phyloP scores from a whole-genome alignment of 257 asterid genomes.

The Ilex asprella region DNA sequence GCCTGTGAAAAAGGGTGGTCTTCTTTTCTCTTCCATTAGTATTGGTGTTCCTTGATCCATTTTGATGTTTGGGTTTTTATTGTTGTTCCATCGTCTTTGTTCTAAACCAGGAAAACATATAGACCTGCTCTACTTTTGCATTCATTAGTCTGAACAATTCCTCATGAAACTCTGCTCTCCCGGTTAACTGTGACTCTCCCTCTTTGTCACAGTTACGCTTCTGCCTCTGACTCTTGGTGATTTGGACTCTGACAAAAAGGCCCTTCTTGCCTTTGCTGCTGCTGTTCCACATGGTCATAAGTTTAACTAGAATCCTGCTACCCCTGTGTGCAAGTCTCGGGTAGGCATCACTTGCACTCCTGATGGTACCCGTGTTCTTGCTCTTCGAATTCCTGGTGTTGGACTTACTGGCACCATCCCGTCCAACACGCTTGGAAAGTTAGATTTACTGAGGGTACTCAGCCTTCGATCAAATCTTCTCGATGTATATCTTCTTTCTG shows the following conservation, averaged over 20 bases:
- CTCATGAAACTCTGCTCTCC: slow-evolving; percentile 29
- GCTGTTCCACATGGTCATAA: background rate
- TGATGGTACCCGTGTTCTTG: background rate
- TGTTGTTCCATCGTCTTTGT: slow-evolving; percentile 3
- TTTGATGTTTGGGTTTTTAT: no score
- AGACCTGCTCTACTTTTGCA: slow-evolving; percentile 7
- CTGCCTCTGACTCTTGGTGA: slow-evolving; percentile 48
- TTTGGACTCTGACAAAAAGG: slow-evolving; percentile 50
- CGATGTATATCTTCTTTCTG: background rate
- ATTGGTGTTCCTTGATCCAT: no score
- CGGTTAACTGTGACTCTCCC: slow-evolving; percentile 22
- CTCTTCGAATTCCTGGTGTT: background rate
- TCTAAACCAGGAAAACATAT: slow-evolving; percentile 37
- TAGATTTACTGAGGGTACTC: background rate
- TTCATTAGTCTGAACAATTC: slow-evolving; percentile 16
- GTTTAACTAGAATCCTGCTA: background rate
- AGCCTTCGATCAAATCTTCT: background rate
- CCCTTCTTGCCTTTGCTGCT: slow-evolving; percentile 63
- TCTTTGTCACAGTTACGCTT: slow-evolving; percentile 32
- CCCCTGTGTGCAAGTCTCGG: background rate
- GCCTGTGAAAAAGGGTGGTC: no score
- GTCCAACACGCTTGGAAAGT: background rate
- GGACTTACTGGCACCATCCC: background rate
- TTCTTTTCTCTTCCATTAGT: no score
- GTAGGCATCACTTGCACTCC: background rate